Conservation (phyloP, 2,329 filamentous ascomycete species). For the Pseudogymnoascus sp. region DNA sequence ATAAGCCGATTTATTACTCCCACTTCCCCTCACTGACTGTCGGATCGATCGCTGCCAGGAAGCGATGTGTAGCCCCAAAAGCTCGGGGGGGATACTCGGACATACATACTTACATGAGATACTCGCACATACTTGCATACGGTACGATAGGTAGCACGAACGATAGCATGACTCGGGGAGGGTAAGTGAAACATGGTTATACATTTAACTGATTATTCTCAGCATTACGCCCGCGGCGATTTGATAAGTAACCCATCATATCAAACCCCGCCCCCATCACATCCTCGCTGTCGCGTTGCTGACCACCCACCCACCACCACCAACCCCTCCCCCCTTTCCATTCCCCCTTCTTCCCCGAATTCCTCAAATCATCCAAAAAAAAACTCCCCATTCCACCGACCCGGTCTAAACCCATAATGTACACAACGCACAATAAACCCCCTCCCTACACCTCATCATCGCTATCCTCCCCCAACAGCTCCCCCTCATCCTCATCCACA, state of each 20-base stretch:
- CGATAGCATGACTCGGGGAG: background rate
- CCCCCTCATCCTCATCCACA: constrained; percentile 90
- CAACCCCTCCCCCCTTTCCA: background rate
- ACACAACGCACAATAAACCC: background rate
- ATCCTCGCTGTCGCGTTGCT: background rate
- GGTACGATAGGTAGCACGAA: background rate
- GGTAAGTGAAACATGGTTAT: constrained; percentile 5
- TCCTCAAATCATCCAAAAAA: background rate
- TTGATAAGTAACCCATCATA: constrained; percentile 7
- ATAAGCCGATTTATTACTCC: background rate
- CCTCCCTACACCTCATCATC: constrained; percentile 67
- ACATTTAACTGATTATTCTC: background rate
- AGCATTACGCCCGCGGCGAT: background rate
- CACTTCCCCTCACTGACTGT: background rate
- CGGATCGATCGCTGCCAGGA: background rate
- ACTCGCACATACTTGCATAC: background rate
- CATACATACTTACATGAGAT: no score
- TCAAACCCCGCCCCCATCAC: background rate
- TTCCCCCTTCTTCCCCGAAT: background rate
- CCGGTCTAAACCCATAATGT: constrained; percentile 7
- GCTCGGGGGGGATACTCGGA: background rate
- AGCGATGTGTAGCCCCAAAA: background rate
- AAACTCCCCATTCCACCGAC: background rate
- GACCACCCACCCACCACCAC: background rate
- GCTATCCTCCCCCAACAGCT: constrained; percentile 85